phyloP scores from a whole-genome alignment of 768 basidiomycete genomes.

The Suillus subalutaceus region DNA sequence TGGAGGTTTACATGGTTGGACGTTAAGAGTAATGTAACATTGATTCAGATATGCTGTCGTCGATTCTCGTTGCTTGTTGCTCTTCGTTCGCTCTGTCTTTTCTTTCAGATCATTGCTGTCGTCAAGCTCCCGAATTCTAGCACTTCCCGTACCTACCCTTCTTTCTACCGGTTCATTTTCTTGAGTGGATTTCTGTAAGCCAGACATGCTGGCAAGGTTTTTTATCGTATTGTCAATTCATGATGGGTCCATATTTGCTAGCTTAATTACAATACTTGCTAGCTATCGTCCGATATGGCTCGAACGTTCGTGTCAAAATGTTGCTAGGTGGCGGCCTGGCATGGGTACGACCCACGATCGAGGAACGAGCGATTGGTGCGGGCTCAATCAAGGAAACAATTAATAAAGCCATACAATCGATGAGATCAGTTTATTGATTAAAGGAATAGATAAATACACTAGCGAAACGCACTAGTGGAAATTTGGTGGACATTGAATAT shows the following conservation, averaged over 20 bases:
- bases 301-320: constrained; percentile 31
- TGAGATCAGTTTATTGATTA: background rate
- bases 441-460: constrained; percentile 9
- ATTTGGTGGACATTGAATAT: background rate
- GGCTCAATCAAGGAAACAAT: background rate
- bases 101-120: constrained; percentile 12
- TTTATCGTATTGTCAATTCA: constrained; percentile 30
- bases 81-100: constrained; percentile 28
- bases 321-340: background rate
- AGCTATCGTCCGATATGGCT: constrained; percentile 5
- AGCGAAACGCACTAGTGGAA: background rate
- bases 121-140: constrained; percentile 4
- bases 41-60: constrained; percentile 27
- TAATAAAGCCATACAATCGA: background rate
- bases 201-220: constrained; percentile 18
- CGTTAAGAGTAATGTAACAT: constrained; percentile 72
- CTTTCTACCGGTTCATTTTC: constrained; percentile 7
- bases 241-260: constrained; percentile 16
- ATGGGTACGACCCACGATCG: background rate
- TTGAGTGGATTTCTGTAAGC: constrained; percentile 17
- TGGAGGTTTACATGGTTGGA: constrained; percentile 75
- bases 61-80: constrained; percentile 16
- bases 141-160: constrained; percentile 13
- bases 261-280: constrained; percentile 14
- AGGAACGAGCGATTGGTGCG: constrained; percentile 16